phyloP scores from a whole-genome alignment of 139 green algal species.

The Eudorina sp. region DNA sequence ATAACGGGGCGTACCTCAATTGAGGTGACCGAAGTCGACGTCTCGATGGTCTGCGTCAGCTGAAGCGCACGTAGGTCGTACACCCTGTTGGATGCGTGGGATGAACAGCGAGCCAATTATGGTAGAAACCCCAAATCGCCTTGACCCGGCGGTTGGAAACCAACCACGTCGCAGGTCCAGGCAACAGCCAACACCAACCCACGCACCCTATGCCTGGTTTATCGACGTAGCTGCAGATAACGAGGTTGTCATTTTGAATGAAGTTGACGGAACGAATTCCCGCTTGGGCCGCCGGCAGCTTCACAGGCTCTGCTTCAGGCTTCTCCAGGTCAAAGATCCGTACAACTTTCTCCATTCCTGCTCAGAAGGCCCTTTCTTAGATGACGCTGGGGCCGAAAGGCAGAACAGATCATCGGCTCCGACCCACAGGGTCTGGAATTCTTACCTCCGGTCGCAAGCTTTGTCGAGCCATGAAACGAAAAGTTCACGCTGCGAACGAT shows the following conservation, averaged over 20 bases:
- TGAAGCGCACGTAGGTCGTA: conserved; percentile 84
- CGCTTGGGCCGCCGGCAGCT: conserved; percentile 53
- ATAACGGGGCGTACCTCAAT: conserved; percentile 84
- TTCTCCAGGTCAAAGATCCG: conserved; percentile 91
- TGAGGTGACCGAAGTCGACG: conserved; percentile 75
- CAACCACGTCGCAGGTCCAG: too few species aligned
- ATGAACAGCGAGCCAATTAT: background rate
- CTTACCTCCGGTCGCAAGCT: conserved; percentile 81
- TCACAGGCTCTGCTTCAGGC: conserved; percentile 76
- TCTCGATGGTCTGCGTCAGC: conserved; percentile 80
- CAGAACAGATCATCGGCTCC: background rate
- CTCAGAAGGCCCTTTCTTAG: background rate
- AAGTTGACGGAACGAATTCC: conserved; percentile 80
- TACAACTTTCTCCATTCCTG: conserved; percentile 92
- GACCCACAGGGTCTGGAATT: conserved; percentile 12
- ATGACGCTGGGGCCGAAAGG: background rate
- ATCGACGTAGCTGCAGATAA: conserved; percentile 76
- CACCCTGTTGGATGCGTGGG: conserved; percentile 67
- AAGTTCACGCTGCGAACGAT: conserved; percentile 94
- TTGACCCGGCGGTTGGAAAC: too few species aligned
- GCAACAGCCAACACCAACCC: too few species aligned
- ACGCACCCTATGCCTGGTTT: conserved; percentile 72
- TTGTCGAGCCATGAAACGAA: conserved; percentile 57
- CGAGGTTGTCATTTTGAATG: conserved; percentile 79
- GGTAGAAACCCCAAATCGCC: too few species aligned